Percentiles rank a stretch among this genome's conserved stretches.
Evolutionary conservation across 192 early-diverging fungal genomes (phyloP).

Genomic region (Backusella circina): DNA sequence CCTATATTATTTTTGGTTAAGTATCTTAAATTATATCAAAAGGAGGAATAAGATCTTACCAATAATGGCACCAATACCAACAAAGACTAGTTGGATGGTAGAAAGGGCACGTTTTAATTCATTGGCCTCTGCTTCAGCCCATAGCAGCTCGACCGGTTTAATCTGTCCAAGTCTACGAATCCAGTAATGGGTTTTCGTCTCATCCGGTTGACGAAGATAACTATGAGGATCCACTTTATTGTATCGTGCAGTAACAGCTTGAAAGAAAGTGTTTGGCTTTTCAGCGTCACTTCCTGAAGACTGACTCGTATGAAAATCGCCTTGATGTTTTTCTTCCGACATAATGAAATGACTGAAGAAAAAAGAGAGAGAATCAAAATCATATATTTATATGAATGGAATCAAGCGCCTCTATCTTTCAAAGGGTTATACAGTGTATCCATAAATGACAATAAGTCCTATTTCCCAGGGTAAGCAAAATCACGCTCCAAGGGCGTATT

Average conservation of each 20-base stretch:
- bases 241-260: slow-evolving; percentile 4
- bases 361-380: neutral
- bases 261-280: neutral
- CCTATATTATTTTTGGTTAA: too few species aligned
- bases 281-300: neutral
- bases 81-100: slow-evolving; percentile 18
- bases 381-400: neutral
- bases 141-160: slow-evolving; percentile 26
- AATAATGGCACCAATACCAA: slow-evolving; percentile 35
- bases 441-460: neutral
- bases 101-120: slow-evolving; percentile 15
- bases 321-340: neutral
- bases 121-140: slow-evolving; percentile 12
- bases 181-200: slow-evolving; percentile 11
- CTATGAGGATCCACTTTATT: slow-evolving; percentile 22
- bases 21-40: too few species aligned
- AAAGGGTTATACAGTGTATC: neutral
- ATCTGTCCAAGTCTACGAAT: slow-evolving; percentile 21
- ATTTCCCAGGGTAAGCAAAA: neutral
- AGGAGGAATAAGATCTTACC: neutral
- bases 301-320: neutral
- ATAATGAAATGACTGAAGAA: neutral
- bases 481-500: neutral
- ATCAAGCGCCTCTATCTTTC: neutral
- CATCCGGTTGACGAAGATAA: slow-evolving; percentile 21